Base-by-base conservation (phyloP, 805 yeast genomes). In the Pichia thaimueangensis region DNA sequence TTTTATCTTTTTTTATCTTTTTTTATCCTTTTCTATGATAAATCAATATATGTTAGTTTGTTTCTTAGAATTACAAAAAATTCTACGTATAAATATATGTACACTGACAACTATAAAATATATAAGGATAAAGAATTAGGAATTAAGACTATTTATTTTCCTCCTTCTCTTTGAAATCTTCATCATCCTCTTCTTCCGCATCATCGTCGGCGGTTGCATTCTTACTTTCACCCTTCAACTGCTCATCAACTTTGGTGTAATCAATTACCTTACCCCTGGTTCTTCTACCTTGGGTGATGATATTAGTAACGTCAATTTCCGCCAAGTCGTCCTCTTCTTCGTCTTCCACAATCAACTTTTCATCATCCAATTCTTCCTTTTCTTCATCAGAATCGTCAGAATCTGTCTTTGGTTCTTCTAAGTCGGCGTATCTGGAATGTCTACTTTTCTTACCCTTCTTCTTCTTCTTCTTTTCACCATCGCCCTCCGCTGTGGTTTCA, bases 181-280 rank as follows among this genome's bases (percentile, higher is more conserved):
- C 60, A 22, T 71, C 80, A 2, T 70, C 76, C 27, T 64, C 71
- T 7, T 62, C 69, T 6, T 61, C 69, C 15, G 61, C 68, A 8
- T 56, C 65, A 20, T 67, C 77, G 27, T 66, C 74, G 3, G 70
- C 77, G 3, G 64, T 75, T 13, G 62, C 76, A 4, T 66, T 73
- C 19, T 56, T 63, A 8, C 42, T 40, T 29, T 76, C 81, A 38
- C 65, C 66, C 41, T 74, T 78, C 54, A 86, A 63, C 57, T 84
- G 76, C 51, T 77, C 83, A 17, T 87, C 85, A 13, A 94, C 87
- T 64, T 85, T 82, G 44, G 78, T 70, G 62, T 83, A 88, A 64
- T 88, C 96, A 53, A 89, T 82, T 16, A 82, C 83, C 57, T 80
- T 83, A 13, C 96, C 95, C 52, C 97, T 76, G 7, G 96, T 88